Evolutionary conservation across 1,284 basidiomycete genomes (phyloP).

Genomic region (Puccinia triticina): DNA sequence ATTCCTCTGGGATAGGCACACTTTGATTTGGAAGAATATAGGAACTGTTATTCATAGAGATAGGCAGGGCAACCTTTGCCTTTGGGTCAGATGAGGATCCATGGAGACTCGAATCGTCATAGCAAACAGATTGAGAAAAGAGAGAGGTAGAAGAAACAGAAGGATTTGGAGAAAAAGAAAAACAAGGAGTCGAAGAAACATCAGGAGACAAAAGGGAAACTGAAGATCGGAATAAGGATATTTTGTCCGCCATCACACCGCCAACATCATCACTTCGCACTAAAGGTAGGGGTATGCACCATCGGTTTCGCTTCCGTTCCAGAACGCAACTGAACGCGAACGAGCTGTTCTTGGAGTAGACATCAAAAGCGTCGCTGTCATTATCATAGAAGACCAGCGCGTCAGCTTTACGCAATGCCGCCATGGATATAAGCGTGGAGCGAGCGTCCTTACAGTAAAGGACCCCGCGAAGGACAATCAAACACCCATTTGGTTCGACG

Average conservation of each 20-base stretch:
- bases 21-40: no score
- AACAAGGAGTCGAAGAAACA: no score
- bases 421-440: conserved; percentile 6
- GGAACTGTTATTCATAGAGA: no score
- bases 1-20: neutral
- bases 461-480: neutral
- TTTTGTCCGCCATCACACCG: no score
- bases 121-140: no score
- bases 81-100: no score
- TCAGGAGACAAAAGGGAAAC: no score
- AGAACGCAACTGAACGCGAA: neutral
- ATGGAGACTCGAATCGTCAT: no score
- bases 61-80: no score
- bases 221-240: neutral
- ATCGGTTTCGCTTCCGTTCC: neutral
- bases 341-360: neutral
- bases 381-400: neutral
- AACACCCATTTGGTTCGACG: neutral
- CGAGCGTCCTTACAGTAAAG: conserved; percentile 4
- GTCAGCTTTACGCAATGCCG: neutral
- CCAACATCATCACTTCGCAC: neutral
- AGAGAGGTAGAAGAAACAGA: no score
- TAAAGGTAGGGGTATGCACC: neutral
- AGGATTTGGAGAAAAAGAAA: no score
- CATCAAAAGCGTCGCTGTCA: neutral